Evolutionary conservation across 495 filamentous ascomycete species (phyloP).

Genomic region (Parmelia sp.): DNA sequence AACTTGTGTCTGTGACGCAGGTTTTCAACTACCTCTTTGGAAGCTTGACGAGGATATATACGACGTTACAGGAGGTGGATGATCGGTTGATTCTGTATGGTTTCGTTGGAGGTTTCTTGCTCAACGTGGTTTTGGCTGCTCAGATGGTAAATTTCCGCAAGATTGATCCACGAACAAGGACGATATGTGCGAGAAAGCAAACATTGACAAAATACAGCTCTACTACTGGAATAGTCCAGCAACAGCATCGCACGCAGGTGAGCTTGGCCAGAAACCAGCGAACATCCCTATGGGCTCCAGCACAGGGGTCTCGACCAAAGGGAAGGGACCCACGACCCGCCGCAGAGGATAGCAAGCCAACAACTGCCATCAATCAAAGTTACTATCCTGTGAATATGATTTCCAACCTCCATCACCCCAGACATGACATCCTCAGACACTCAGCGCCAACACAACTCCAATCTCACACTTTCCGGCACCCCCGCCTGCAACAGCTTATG

Average conservation of each 20-base stretch:
- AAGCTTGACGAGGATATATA: slow-evolving; percentile 89
- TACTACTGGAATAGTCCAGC: slow-evolving; percentile 88
- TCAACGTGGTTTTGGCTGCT: slow-evolving; percentile 77
- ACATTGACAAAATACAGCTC: slow-evolving; percentile 7
- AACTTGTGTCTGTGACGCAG: slow-evolving; percentile 38
- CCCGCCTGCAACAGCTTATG: neutral
- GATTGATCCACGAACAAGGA: neutral
- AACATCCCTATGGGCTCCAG: slow-evolving; percentile 30
- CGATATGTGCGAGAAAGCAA: neutral
- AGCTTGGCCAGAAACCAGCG: slow-evolving; percentile 40
- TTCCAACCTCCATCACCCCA: neutral
- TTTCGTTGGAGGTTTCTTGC: slow-evolving; percentile 77
- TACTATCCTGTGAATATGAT: neutral
- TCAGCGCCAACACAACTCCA: neutral
- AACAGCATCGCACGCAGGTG: slow-evolving; percentile 34
- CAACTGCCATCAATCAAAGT: neutral
- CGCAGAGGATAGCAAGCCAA: slow-evolving; percentile 38
- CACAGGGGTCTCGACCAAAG: slow-evolving; percentile 35
- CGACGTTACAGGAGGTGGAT: slow-evolving; percentile 90
- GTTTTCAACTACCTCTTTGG: slow-evolving; percentile 97
- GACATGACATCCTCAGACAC: neutral
- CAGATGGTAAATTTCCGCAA: slow-evolving; percentile 62
- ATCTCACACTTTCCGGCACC: neutral
- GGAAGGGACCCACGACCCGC: slow-evolving; percentile 44
- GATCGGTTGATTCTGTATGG: slow-evolving; percentile 92